These are phyloP conservation scores for Chimonanthus praecox DNA, from an alignment of 164 flowering plant species.

Conservation along the genomic window DNA sequence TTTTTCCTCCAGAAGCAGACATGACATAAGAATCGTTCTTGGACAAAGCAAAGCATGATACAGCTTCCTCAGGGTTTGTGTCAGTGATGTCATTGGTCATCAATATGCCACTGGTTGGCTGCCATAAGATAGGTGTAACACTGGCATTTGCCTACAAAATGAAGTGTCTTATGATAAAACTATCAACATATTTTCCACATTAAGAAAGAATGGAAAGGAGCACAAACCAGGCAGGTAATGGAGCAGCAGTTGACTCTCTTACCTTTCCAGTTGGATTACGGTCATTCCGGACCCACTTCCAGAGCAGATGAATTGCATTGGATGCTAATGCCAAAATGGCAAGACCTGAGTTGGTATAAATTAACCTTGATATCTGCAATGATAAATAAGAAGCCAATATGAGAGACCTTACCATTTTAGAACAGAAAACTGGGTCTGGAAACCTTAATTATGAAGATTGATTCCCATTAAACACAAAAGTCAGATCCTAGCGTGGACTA, in stretches of 20 bases:
- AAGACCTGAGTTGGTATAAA: slow-evolving; percentile 70
- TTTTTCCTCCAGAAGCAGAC: slow-evolving; percentile 85
- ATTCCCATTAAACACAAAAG: background rate
- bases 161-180: slow-evolving; percentile 7
- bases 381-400: slow-evolving; percentile 8
- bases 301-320: slow-evolving; percentile 67
- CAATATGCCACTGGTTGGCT: slow-evolving; percentile 65
- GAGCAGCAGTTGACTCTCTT: background rate
- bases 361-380: slow-evolving; percentile 61
- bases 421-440: background rate
- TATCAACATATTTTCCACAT: background rate
- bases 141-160: slow-evolving; percentile 59
- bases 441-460: background rate
- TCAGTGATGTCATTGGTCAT: slow-evolving; percentile 75
- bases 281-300: slow-evolving; percentile 76
- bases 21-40: slow-evolving; percentile 81
- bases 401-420: background rate
- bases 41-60: slow-evolving; percentile 75
- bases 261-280: slow-evolving; percentile 71
- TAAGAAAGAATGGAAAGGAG: too few species aligned
- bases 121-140: slow-evolving; percentile 62
- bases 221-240: background rate
- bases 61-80: slow-evolving; percentile 57
- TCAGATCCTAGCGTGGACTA: too few species aligned
- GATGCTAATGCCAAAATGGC: slow-evolving; percentile 72